Evolutionary conservation across 495 filamentous ascomycete species (phyloP), one percentile per base, ranked within the genome.

Genomic region (Tuber brumale): DNA sequence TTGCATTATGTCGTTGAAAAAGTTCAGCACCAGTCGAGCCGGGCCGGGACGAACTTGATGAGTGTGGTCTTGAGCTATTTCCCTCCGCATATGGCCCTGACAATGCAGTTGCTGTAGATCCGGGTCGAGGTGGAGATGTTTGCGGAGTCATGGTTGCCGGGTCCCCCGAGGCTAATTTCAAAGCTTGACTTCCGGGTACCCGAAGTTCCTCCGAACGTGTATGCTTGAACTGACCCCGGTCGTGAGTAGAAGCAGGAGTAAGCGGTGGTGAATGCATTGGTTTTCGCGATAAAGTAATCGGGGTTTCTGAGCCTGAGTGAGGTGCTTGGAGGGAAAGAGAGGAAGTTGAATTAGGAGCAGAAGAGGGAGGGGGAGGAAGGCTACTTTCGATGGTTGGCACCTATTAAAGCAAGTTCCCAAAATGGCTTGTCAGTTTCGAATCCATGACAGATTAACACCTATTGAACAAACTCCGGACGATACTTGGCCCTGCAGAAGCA

Each of bases 221-320:
- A 57, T 81, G 72, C 71, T 83, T 80, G 72, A 85, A 82, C 72
- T 85, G 75, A 70, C 72, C 74, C 37, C 77, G 77, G 69, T 77
- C 74, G 44, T 81, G 77, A 66, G 92, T 93, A 21, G 89, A 93
- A 45, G 94, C 90, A 44, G 95, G 95, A 6, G 95, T 97, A 21
- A 98, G 88, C 37, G 93, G 94, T 76, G 95, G 95, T 21, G 94
- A 95, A 78, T 95, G 91, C 86, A 94, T 90, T 70, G 90, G 87
- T 78, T 82, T 82, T 21, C 73, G 72, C 35, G 66, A 48, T 44
- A 74, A 71, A 39, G 76, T 72, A 2, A 66, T 31, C 19, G 71
- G 90, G 87, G 69, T 72, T 43, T 69, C 51, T 70, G 61, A 43
- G 72, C 73, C 51, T 27, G 72, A 70, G 31, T 27, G 72, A 39